Evolutionary conservation across 768 basidiomycete genomes (phyloP), one percentile per base, ranked within the genome.

Genomic region (Psilocybe cubensis): DNA sequence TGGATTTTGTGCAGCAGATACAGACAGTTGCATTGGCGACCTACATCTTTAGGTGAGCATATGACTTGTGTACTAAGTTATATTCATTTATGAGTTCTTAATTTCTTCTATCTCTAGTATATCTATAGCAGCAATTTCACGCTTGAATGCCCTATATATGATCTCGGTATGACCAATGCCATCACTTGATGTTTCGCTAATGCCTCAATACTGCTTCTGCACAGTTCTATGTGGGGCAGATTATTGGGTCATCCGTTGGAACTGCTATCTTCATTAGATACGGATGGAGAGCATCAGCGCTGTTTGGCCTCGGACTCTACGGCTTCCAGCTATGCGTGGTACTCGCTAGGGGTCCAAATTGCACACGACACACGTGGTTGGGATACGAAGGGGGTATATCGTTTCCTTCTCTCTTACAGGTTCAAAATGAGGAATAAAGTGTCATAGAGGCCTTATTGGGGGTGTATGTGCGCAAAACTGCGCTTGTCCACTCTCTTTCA

Each of bases 211-310:
- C 14, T 4, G 31, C 20, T 5, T 17, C 12, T 24, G 6, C 48
- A 20, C 45, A 77, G 76, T 66, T 84, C 21, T 88, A 88, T 67
- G 75, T 86, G n/a, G 89, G 89, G 0, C 88, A 90, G 72, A 83
- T 90, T 14, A 84, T 87, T 65, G 90, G 90, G 10, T 89, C 88
- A 1, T 76, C 84, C 0, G 83, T 84, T 0, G 84, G 87, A 21
- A 84, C 87, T 0, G 64, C 76, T n/a, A 79, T 91, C 3, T 91
- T 88, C 69, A 77, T 84, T 20, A 59, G 72, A n/a, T 70, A 82
- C 55, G 90, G 89, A 8, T 90, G 88, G 87, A 77, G 80, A 12
- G 77, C 86, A 0, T 78, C 81, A 4, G 82, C 85, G 0, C 73
- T 75, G 20, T 73, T 88, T 20, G 78, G 79, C 42, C 59, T 90